Percentiles rank a stretch among this genome's conserved stretches.
phyloP scores from a whole-genome alignment of 495 filamentous ascomycete genomes.

The Hyaloscypha hepaticicola region DNA sequence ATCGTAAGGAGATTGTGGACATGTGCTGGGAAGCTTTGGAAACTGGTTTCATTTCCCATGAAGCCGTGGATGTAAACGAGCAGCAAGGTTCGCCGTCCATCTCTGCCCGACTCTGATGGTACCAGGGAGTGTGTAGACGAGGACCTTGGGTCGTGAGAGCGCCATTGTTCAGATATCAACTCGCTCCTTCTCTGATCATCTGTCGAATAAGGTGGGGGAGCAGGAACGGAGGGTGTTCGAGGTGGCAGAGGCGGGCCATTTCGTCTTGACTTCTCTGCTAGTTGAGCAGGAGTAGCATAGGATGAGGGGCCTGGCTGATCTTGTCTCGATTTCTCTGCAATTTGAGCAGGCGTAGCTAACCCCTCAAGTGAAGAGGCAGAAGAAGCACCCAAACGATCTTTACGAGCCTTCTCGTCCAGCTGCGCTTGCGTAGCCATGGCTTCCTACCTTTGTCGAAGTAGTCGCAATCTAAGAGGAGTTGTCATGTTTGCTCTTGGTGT shows the following conservation, averaged over 20 bases:
- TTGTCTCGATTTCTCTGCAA: slow-evolving; percentile 25
- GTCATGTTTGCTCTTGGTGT: not conserved
- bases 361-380: slow-evolving; percentile 1
- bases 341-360: slow-evolving; percentile 20
- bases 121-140: slow-evolving; percentile 64
- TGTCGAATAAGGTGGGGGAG: slow-evolving; percentile 26
- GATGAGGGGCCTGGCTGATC: not conserved
- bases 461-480: not conserved
- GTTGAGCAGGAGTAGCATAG: slow-evolving; percentile 11
- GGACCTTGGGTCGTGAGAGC: slow-evolving; percentile 53
- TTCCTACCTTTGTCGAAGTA: not conserved
- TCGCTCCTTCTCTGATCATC: slow-evolving; percentile 25
- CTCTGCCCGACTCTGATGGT: slow-evolving; percentile 43
- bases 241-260: slow-evolving; percentile 25
- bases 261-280: slow-evolving; percentile 11
- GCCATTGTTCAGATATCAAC: slow-evolving; percentile 31
- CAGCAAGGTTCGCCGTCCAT: slow-evolving; percentile 62
- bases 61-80: slow-evolving; percentile 91
- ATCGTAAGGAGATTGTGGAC: slow-evolving; percentile 75
- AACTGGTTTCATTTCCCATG: slow-evolving; percentile 86
- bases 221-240: slow-evolving; percentile 15
- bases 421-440: slow-evolving; percentile 29
- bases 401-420: slow-evolving; percentile 19
- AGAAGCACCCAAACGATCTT: not conserved
- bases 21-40: slow-evolving; percentile 84